Evolutionary conservation across 2,329 filamentous ascomycete species (phyloP).

Genomic region (Tetracladium maxilliforme): DNA sequence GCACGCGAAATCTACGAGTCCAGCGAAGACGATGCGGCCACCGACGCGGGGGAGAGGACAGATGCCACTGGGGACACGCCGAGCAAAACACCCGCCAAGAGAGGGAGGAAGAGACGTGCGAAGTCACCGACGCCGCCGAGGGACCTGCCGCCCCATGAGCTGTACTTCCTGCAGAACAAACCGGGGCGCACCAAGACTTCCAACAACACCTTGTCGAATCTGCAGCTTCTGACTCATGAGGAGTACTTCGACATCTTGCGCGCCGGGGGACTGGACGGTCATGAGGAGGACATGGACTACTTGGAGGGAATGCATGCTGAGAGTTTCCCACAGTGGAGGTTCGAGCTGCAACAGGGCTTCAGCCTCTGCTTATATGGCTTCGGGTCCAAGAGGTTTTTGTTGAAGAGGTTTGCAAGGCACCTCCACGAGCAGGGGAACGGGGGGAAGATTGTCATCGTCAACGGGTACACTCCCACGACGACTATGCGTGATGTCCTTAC

Average conservation of each 20-base stretch:
- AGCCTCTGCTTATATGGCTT: slow-evolving; percentile 86
- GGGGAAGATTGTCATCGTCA: slow-evolving; percentile 66
- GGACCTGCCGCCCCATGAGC: slow-evolving; percentile 74
- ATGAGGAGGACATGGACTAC: slow-evolving; percentile 54
- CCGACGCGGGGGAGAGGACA: slow-evolving; percentile 16
- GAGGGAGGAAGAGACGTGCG: slow-evolving; percentile 30
- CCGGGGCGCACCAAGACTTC: slow-evolving; percentile 73
- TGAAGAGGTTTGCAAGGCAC: slow-evolving; percentile 62
- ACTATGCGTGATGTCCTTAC: slow-evolving; percentile 55
- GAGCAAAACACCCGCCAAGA: slow-evolving; percentile 38
- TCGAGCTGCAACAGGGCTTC: slow-evolving; percentile 78
- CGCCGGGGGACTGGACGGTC: slow-evolving; percentile 42
- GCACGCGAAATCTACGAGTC: slow-evolving; percentile 53
- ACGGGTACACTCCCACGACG: slow-evolving; percentile 61
- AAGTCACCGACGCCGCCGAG: slow-evolving; percentile 48
- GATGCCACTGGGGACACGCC: slow-evolving; percentile 15
- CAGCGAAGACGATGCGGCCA: slow-evolving; percentile 28
- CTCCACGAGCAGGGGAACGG: slow-evolving; percentile 28
- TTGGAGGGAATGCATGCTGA: slow-evolving; percentile 62
- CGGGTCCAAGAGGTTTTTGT: slow-evolving; percentile 69
- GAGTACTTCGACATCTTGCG: slow-evolving; percentile 69
- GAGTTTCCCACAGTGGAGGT: slow-evolving; percentile 82
- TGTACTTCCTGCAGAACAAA: slow-evolving; percentile 87
- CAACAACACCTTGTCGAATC: slow-evolving; percentile 63
- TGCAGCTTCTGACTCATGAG: slow-evolving; percentile 73